A percentile compares a stretch with the other conserved stretches of the same genome.
These are phyloP conservation scores for Candida mesenterica DNA, from an alignment of 1,139 yeast species.

Conservation along the genomic window DNA sequence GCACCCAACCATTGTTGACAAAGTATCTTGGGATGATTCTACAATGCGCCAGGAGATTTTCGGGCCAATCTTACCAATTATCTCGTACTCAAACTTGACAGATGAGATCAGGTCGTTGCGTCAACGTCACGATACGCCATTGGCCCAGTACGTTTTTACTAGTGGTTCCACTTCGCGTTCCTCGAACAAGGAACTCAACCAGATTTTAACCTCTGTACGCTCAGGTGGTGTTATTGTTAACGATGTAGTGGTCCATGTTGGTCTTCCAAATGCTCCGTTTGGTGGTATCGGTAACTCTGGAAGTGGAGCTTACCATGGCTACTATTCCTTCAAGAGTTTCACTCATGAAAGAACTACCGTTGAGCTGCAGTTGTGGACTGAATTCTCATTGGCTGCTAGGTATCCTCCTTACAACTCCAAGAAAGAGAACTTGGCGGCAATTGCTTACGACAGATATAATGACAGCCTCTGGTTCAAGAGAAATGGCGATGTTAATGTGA, in stretches of 20 bases:
- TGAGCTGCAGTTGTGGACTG: conserved; percentile 68
- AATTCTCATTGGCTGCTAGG: conserved; percentile 54
- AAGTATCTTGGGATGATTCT: conserved; percentile 61
- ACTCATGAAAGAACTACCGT: conserved; percentile 74
- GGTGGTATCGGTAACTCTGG: conserved; percentile 93
- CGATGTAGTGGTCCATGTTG: conserved; percentile 74
- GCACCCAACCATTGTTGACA: conserved; percentile 70
- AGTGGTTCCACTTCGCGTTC: conserved; percentile 32
- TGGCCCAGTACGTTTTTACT: conserved; percentile 81
- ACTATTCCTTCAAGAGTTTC: conserved; percentile 67
- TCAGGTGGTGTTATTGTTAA: conserved; percentile 76
- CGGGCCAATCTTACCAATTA: conserved; percentile 81
- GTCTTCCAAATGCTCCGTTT: conserved; percentile 72
- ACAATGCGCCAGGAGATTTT: conserved; percentile 77
- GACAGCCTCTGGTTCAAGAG: conserved; percentile 38
- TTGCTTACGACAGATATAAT: conserved; percentile 21
- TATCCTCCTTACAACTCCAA: conserved; percentile 62
- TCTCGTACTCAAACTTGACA: conserved; percentile 52
- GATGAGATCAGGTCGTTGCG: conserved; percentile 49
- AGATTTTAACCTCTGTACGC: conserved; percentile 53
- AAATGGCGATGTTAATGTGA: conserved; percentile 31
- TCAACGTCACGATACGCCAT: conserved; percentile 73
- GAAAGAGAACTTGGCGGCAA: conserved; percentile 30
- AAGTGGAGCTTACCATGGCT: conserved; percentile 77
- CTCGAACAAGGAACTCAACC: conserved; percentile 49